Evolutionary conservation across 2,329 filamentous ascomycete species (phyloP), one percentile per base, ranked within the genome.

Genomic region (Emmonsia crescens): DNA sequence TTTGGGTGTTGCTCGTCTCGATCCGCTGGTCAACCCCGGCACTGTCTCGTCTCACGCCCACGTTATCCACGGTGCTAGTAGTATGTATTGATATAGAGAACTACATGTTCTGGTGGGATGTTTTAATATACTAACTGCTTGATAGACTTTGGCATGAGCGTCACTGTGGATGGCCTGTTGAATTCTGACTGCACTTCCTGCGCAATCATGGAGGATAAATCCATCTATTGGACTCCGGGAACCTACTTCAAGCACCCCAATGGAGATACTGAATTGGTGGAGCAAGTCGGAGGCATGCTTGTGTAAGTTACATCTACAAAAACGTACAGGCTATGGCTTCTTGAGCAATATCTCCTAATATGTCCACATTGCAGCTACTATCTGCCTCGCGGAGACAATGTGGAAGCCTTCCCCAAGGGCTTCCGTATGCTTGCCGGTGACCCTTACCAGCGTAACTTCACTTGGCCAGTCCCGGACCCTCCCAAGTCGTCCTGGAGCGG

Each of bases 341-440:
- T 27, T 36, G 19, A 33, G n/a, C 14, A 31, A 31, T 29, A 19
- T 31, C 27, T 65, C 63, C 59, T 63, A 57, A 59, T 38, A 59
- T 51, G 59, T 62, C 31, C 9, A 61, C 57, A 61, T 51, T 62
- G 19, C 55, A 89, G 89, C 19, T 96, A 97, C 81, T 96, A 96
- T 75, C 85, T 96, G 56, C 84, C 91, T 12, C 85, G 88, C 70
- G 82, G 84, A 54, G 81, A 82, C 9, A 76, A 81, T 52, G 75
- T 95, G 62, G 82, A 80, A 31, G 86, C 89, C 0, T 96, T 95
- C 77, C 91, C 90, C 1, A 71, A 82, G 14, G 82, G 84, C 55
- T 95, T 96, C 77, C 81, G 84, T 64, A 95, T 96, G 89, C 78
- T 96, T 67, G 85, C 91, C 55, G 91, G 91, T 42, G 83, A 87